Base-by-base conservation (phyloP, 768 basidiomycete genomes). In the Russula vinacea region DNA sequence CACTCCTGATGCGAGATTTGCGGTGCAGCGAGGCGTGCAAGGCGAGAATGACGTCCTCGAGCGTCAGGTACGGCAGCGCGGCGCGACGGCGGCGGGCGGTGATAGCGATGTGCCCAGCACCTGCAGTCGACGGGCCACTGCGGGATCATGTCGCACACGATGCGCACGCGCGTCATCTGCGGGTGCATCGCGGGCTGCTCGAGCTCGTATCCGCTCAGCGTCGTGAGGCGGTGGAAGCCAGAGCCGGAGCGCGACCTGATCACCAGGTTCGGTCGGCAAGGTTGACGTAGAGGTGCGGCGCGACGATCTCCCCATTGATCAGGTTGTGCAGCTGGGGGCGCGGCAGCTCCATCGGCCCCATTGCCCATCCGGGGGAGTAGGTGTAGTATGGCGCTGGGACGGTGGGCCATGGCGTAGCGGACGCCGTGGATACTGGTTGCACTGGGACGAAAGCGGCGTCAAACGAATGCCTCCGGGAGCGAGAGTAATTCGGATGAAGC, bases 1-100 rank as follows among this genome's bases (percentile, higher is more conserved):
- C 68, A 69, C 52, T 69, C 68, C 14, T 56, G 62, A 17, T 69
- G 68, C 45, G 68, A 60, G 59, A 69, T 69, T 67, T 63, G 67
- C 52, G 62, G 39, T 69, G 68, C 10, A 69, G 56, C 45, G 62
- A 33, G 24, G 49, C 24, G 53, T 69, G 66, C 9, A 69, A 42
- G 17, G 66, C 60, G n/a, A 9, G 22, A 6, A 69, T 0, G n/a
- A 67, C 17, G 37, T 69, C 68, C 42, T 65, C 68, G 53, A 69
- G 61, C 40, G 68, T 67, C 39, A 69, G 11, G 39, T 53, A 67
- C 13, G 62, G 66, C 11, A 67, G 49, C 39, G 62, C 44, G 1
- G 62, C 17, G 62, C 68, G 68, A 10, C 35, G 22, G 14, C 57
- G 58, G 52, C 68, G 67, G 26, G 58, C 3, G 68, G 68, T 14